Evolutionary conservation across 2,329 filamentous ascomycete genomes (phyloP).

Genomic region (Fusarium multiceps): DNA sequence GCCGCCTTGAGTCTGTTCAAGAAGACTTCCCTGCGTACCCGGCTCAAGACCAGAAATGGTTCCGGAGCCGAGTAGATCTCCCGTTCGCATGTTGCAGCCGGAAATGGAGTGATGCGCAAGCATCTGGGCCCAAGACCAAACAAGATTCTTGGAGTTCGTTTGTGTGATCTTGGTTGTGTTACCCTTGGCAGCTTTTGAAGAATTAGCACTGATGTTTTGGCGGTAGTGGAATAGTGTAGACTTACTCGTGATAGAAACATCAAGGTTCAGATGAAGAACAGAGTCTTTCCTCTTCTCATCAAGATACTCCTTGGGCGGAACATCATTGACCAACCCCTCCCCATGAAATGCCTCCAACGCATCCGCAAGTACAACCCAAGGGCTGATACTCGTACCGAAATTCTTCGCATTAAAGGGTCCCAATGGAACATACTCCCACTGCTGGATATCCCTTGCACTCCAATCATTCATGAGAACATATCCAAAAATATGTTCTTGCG

Average conservation of each 20-base stretch:
- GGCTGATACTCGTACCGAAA: constrained; percentile 68
- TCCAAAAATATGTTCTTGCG: constrained; percentile 78
- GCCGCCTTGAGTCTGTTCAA: constrained; percentile 78
- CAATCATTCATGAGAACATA: constrained; percentile 74
- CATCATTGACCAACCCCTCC: constrained; percentile 42
- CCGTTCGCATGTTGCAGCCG: constrained; percentile 78
- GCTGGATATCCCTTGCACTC: constrained; percentile 71
- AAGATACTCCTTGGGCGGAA: constrained; percentile 58
- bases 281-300: constrained; percentile 62
- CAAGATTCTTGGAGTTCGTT: constrained; percentile 59
- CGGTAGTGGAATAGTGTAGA: rapidly evolving
- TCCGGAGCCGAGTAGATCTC: constrained; percentile 81
- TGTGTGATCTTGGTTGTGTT: constrained; percentile 46
- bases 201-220: too few species aligned
- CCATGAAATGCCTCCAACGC: constrained; percentile 57
- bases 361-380: constrained; percentile 72
- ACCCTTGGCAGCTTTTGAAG: too few species aligned
- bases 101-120: constrained; percentile 82
- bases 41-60: constrained; percentile 75
- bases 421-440: constrained; percentile 69
- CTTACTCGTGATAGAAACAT: constrained; percentile 56
- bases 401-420: constrained; percentile 73
- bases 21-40: constrained; percentile 74
- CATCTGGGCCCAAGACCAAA: constrained; percentile 89
- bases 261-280: constrained; percentile 54